Evolutionary conservation across 108 stramenopile genomes (phyloP), one percentile per base, ranked within the genome.

Genomic region (Chaetoceros muelleri): DNA sequence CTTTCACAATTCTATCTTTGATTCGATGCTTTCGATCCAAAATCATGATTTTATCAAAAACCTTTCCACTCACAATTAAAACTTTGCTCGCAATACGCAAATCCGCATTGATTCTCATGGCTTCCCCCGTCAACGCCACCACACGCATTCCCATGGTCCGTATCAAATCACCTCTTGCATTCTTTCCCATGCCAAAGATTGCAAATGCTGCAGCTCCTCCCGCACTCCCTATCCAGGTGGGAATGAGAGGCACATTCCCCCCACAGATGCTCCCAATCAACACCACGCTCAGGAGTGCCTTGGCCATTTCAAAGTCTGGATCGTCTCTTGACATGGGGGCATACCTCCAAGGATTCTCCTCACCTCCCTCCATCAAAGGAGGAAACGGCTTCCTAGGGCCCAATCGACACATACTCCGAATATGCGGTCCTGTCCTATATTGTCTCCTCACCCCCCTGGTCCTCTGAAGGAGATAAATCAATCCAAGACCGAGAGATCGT

Each of bases 1-100:
- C 44, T 13, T 63, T 52, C 50, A 78, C 72, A 62, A 90, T 72
- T 45, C 75, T 70, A 62, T 87, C 80, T 48, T 78, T 77, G 45
- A 91, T 70, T 18, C 70, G 47, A 54, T 91, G 90, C 63, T 91
- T 80, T 34, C 90, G 80, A 75, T 91, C 90, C 72, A 91, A 60
- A 46, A 91, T 82, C 75, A 91, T 64, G 0, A 84, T 28, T 62
- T 78, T 79, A 65, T 91, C 90, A 45, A 91, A 62, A 48, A 91
- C 60, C 57, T 81, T 66, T 0, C 78, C 76, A 0, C 69, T 69
- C 8, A 86, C 82, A 26, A 77, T 71, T 29, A 64, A 75, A 27
- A 69, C 70, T 50, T 87, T 81, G 1, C 75, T 59, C 46, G 77
- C 52, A 34, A 91, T 66, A 10, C 65, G 49, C 46, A 91, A 63